Base-by-base conservation (phyloP, 768 basidiomycete species). In the Hemileccinum rubropunctum region DNA sequence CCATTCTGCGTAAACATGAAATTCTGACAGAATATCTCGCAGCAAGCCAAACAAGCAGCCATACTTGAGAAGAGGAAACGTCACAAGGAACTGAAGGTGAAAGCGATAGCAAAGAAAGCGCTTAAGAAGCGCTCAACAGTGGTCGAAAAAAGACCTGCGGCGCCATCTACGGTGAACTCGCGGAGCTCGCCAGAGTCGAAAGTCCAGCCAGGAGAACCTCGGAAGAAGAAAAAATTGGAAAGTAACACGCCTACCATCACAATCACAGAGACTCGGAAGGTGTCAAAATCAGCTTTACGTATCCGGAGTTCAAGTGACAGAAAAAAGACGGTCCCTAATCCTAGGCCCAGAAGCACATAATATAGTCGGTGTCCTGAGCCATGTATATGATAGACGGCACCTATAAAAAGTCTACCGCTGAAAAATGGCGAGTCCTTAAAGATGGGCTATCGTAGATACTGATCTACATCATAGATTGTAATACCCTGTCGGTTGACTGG, bases 401-500 rank as follows among this genome's bases (percentile, higher is more conserved):
- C 43, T 27, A 42, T 37, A n/a, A 44, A 45, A 51, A 50, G 17
- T 51, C 37, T 50, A 49, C 18, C 3, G 11, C 33, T 39, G 38
- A 49, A 50, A 48, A 47, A 47, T 8, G 20, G 14, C 21, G 10
- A 36, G 44, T 44, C 49, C 51, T 13, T 18, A 26, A 45, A 40
- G 35, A 47, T 38, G 33, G 34, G 28, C 34, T 6, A 21, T 38
- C 36, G 8, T 42, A 32, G 12, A 38, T 4, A 34, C n/a, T 32
- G 32, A 43, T 48, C 51, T 69, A 84, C 53, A 76, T 72, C 46
- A 88, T 69, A 23, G 78, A 79, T 64, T 78, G 81, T 49, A 89
- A 61, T 17, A 84, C 82, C 41, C 73, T 71, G 56, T 88, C 80
- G 3, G 87, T 85, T 73, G 73, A 73, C 58, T 75, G 68, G 47